Base-by-base conservation (phyloP, 805 yeast species). In the Kluyveromyces dobzhanskii region DNA sequence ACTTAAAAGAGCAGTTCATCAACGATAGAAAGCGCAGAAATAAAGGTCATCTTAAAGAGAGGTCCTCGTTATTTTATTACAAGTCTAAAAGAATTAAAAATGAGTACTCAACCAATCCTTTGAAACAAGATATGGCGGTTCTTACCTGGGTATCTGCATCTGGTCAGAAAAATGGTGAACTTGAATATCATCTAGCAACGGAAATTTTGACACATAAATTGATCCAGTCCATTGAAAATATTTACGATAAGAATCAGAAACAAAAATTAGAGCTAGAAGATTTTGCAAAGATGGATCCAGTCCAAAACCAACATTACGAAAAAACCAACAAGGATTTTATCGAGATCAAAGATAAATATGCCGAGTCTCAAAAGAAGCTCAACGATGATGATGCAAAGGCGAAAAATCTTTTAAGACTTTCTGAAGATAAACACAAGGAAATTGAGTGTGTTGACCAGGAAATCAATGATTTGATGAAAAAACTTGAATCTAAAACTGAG, bases 21-120 rank as follows among this genome's bases (percentile, higher is more conserved):
- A 43, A 29, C 30, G 50, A 46, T 5, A 63, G 45, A 56, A 61
- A 46, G 53, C 59, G 56, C 3, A 35, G 45, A 9, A 25, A 36
- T 25, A 19, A 44, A 35, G 16, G 42, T 30, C 32, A 47, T 25
- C 47, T 38, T 38, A 53, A 39, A 40, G 46, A 42, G 9, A 43
- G 30, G 16, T 47, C 46, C 11, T 18, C 33, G 40, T n/a, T 47
- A 11, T 46, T 56, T 3, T 80, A 70, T 51, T 84, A 84, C 50
- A 75, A 76, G 35, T 51, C 66, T 18, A 80, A 79, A 57, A 65
- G 92, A 46, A 62, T 80, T 37, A 73, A 75, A 46, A 76, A 73
- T 61, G 78, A 77, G 43, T 84, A 84, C 53, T 69, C 82, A 5
- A 69, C 80, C 18, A 83, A 83, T 50, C 88, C 92, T 1, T 57